Evolutionary conservation across 495 filamentous ascomycete genomes (phyloP).

Genomic region (Viridothelium virens): DNA sequence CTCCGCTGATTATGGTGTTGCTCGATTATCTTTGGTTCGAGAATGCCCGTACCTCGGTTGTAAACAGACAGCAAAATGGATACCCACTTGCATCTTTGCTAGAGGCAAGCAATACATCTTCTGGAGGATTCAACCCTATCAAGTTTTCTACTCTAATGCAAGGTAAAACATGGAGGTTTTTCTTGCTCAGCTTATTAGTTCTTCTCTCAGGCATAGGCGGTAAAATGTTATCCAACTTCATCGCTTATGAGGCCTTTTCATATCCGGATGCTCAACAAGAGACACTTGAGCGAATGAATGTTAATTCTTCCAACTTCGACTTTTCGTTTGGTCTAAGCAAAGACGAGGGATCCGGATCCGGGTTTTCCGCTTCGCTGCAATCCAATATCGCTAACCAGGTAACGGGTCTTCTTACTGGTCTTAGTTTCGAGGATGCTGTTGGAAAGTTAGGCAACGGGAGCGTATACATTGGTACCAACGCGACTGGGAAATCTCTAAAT

Average conservation of each 20-base stretch:
- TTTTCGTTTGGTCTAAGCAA: background rate
- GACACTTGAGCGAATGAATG: background rate
- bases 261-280: background rate
- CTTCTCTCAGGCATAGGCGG: background rate
- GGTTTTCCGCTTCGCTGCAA: background rate
- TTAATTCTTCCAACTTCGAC: background rate
- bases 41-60: background rate
- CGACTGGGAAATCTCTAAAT: background rate
- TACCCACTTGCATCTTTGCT: constrained; percentile 3
- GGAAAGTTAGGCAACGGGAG: background rate
- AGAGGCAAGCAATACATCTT: background rate
- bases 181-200: background rate
- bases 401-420: background rate
- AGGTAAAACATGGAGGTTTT: background rate
- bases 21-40: constrained; percentile 3
- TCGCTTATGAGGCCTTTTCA: constrained; percentile 6
- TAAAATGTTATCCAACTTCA: background rate
- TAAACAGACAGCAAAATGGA: background rate
- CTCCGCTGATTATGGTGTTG: background rate
- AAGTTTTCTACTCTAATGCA: background rate
- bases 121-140: background rate
- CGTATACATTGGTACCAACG: background rate
- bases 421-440: background rate
- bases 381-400: background rate
- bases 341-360: background rate